Evolutionary conservation across 2,329 filamentous ascomycete species (phyloP).

Genomic region (Exophiala aquamarina): DNA sequence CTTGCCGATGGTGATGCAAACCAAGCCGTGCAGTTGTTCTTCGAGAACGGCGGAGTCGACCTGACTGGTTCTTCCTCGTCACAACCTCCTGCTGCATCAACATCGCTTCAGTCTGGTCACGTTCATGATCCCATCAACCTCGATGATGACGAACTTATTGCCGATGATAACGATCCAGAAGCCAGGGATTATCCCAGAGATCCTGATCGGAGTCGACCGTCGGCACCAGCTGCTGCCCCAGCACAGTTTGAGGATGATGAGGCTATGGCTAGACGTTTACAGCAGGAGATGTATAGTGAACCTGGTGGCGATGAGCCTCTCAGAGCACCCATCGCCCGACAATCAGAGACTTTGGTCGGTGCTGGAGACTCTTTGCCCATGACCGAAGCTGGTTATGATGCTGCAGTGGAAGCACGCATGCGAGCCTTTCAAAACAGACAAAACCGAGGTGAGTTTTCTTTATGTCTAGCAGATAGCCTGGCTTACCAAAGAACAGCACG

Average conservation of each 20-base stretch:
- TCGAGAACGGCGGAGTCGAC: constrained; percentile 73
- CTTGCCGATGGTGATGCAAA: constrained; percentile 81
- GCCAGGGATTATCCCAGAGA: constrained; percentile 33
- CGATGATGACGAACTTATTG: constrained; percentile 62
- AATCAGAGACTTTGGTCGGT: constrained; percentile 86
- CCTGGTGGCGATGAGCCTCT: constrained; percentile 55
- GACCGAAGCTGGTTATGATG: constrained; percentile 52
- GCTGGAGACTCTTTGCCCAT: constrained; percentile 56
- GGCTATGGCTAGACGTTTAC: constrained; percentile 85
- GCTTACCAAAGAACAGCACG: constrained; percentile 13
- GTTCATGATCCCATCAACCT: constrained; percentile 60
- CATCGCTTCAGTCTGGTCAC: constrained; percentile 13
- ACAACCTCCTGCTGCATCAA: constrained; percentile 32
- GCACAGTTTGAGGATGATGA: constrained; percentile 73
- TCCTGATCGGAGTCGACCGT: constrained; percentile 31
- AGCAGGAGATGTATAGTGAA: constrained; percentile 82
- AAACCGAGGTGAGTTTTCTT: constrained; percentile 30
- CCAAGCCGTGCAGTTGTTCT: constrained; percentile 86
- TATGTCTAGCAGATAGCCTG: neutral
- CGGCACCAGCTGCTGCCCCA: constrained; percentile 39
- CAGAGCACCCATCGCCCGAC: constrained; percentile 85
- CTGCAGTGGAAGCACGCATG: constrained; percentile 64
- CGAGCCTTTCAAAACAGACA: constrained; percentile 44
- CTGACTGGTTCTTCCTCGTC: constrained; percentile 53
- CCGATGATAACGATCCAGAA: constrained; percentile 43